Evolutionary conservation across 1,284 basidiomycete species (phyloP).

Genomic region (Crepidotus sp.): DNA sequence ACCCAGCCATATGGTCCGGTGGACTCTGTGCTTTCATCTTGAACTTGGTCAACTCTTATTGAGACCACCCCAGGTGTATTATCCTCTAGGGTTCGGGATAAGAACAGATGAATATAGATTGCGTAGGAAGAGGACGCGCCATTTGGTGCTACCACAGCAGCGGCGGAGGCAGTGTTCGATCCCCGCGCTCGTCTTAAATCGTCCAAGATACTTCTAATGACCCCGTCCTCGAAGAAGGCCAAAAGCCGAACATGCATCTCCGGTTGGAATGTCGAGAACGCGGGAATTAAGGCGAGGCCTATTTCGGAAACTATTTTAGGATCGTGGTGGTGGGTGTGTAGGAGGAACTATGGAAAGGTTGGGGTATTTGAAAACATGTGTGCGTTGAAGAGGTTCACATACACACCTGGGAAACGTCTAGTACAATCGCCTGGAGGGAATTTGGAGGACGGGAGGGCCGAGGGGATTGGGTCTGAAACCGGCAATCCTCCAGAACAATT

Average conservation of each 20-base stretch:
- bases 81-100: conserved; percentile 6
- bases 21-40: conserved; percentile 25
- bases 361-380: neutral
- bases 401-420: conserved; percentile 47
- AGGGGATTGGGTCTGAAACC: conserved; percentile 46
- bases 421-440: conserved; percentile 50
- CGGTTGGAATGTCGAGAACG: conserved; percentile 53
- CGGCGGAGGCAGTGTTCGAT: neutral
- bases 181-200: conserved; percentile 37
- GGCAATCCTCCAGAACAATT: conserved; percentile 59
- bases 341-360: conserved; percentile 30
- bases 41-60: conserved; percentile 50
- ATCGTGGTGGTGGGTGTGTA: conserved; percentile 43
- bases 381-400: neutral
- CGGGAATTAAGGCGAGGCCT: conserved; percentile 55
- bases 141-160: neutral
- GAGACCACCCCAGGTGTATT: conserved; percentile 33
- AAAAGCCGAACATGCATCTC: conserved; percentile 53
- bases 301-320: conserved; percentile 47
- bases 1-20: conserved; percentile 21
- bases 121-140: conserved; percentile 1
- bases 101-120: neutral
- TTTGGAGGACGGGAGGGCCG: conserved; percentile 56
- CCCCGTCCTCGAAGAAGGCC: conserved; percentile 51
- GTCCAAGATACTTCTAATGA: conserved; percentile 43